Percentiles rank a stretch among this genome's conserved stretches.
Conservation (phyloP, 1,139 yeast species). For the Pichia cactophila region DNA sequence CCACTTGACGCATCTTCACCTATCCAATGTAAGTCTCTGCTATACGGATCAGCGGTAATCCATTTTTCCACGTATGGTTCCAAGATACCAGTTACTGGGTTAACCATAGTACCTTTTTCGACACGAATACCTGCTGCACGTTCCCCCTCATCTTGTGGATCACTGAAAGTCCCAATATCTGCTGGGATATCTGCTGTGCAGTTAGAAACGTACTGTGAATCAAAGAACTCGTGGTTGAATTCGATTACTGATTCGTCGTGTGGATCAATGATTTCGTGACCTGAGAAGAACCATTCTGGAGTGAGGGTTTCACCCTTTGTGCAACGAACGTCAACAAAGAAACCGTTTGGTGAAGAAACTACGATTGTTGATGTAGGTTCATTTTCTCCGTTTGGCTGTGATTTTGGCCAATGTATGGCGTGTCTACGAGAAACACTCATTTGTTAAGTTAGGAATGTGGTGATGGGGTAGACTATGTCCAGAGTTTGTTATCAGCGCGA, state of each 20-base stretch:
- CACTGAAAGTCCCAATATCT: slow-evolving; percentile 23
- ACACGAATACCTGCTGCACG: slow-evolving; percentile 35
- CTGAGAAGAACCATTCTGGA: slow-evolving; percentile 37
- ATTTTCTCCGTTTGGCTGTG: slow-evolving; percentile 27
- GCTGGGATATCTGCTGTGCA: not conserved
- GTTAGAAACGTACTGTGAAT: slow-evolving; percentile 16
- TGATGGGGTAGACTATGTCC: too few species aligned
- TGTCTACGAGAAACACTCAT: slow-evolving; percentile 17
- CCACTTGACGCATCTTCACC: slow-evolving; percentile 23
- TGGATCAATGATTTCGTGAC: slow-evolving; percentile 19
- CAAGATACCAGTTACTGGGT: slow-evolving; percentile 37
- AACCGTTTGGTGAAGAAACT: slow-evolving; percentile 37
- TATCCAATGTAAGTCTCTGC: not conserved
- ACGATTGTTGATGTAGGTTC: slow-evolving; percentile 50
- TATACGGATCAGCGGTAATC: slow-evolving; percentile 42
- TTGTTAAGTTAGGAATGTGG: too few species aligned
- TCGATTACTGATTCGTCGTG: slow-evolving; percentile 17
- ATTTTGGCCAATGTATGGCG: slow-evolving; percentile 15
- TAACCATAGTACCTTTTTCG: slow-evolving; percentile 49
- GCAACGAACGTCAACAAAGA: slow-evolving; percentile 39
- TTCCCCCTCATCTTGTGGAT: slow-evolving; percentile 43
- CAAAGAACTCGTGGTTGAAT: slow-evolving; percentile 26
- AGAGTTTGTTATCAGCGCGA: too few species aligned
- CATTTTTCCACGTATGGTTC: slow-evolving; percentile 50
- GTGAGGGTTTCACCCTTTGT: slow-evolving; percentile 18